phyloP scores from a whole-genome alignment of 306 rosid genomes.

The Cercis canadensis region DNA sequence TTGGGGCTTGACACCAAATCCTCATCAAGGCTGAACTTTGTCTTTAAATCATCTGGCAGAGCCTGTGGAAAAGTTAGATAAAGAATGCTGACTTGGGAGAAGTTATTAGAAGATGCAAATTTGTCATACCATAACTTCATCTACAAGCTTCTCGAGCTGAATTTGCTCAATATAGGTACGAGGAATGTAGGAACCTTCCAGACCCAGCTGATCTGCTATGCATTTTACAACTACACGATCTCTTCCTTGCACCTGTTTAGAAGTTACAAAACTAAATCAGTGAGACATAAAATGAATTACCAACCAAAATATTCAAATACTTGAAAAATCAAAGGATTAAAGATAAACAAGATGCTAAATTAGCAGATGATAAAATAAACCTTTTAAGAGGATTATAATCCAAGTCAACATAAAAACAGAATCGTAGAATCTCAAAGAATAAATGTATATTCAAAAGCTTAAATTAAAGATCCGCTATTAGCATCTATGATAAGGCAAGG shows the following conservation, averaged over 20 bases:
- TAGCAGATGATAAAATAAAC: conserved; percentile 19
- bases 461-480: no score
- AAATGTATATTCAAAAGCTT: no score
- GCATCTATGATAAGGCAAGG: neutral
- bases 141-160: conserved; percentile 95
- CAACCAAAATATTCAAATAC: conserved; percentile 13
- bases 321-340: conserved; percentile 2
- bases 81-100: conserved; percentile 25
- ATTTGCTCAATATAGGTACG: conserved; percentile 98
- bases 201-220: conserved; percentile 82
- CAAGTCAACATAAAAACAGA: neutral
- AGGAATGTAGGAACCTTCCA: conserved; percentile 94
- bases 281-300: neutral
- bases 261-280: conserved; percentile 26
- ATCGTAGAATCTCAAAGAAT: no score
- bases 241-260: conserved; percentile 88
- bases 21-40: conserved; percentile 94
- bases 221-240: conserved; percentile 73
- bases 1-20: conserved; percentile 94
- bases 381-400: conserved; percentile 11
- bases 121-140: conserved; percentile 92
- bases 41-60: conserved; percentile 94
- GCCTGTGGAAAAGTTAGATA: conserved; percentile 68
- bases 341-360: conserved; percentile 17
- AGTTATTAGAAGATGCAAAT: conserved; percentile 27